Conservation (phyloP, 2,329 filamentous ascomycete species). For the Pseudogymnoascus pannorum region DNA sequence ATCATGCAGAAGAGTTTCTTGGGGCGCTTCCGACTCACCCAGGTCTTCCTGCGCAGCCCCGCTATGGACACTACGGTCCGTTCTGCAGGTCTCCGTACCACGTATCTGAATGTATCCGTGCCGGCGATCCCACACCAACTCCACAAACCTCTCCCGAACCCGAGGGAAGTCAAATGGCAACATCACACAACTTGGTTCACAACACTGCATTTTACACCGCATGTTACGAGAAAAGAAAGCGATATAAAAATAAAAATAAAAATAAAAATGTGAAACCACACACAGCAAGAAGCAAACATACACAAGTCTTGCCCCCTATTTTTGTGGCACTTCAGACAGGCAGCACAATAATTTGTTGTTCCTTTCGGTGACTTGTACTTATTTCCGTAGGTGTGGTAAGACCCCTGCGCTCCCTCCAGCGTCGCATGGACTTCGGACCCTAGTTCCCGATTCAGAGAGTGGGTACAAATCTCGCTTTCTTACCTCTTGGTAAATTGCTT, state of each 20-base stretch:
- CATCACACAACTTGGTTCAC: neutral
- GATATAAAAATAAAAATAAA: neutral
- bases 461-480: constrained; percentile 8
- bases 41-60: neutral
- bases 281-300: constrained; percentile 1
- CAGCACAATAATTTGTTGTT: constrained; percentile 7
- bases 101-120: constrained; percentile 3
- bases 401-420: constrained; percentile 1
- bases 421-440: constrained; percentile 7
- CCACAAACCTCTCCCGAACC: constrained; percentile 5
- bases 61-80: constrained; percentile 8
- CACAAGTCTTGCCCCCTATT: neutral
- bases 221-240: neutral
- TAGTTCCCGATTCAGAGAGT: constrained; percentile 9
- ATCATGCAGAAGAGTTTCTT: neutral
- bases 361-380: constrained; percentile 5
- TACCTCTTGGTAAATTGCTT: constrained; percentile 8
- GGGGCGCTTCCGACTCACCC: constrained; percentile 7
- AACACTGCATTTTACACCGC: neutral
- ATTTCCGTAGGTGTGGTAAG: constrained; percentile 3
- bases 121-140: constrained; percentile 3
- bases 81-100: constrained; percentile 7
- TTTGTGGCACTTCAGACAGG: neutral
- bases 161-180: constrained; percentile 1
- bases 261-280: constrained; percentile 2